Base-by-base conservation (phyloP, 2,329 filamentous ascomycete genomes). In the Metarhizium brunneum region DNA sequence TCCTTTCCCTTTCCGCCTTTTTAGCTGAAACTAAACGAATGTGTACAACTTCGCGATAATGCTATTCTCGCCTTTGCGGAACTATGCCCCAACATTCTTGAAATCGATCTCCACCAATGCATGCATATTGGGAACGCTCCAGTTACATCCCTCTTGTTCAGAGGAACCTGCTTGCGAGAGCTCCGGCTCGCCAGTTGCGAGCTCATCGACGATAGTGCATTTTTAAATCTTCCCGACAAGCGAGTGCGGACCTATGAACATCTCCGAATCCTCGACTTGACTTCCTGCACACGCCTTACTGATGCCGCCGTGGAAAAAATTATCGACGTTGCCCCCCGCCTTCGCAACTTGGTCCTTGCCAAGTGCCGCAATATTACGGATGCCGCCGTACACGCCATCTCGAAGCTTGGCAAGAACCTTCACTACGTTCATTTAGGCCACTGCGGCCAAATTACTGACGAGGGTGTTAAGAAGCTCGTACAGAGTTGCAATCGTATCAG, bases 401-500 rank as follows among this genome's bases (percentile, higher is more conserved):
- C 91, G 56, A 86, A 83, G 63, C 80, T 99, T 4, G 91, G 92
- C 59, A 97, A 96, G 76, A 99, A 97, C 64, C 75, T 99, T 54
- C 94, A 99, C 70, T 97, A 96, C 69, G 86, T 99, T 53, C 94
- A 99, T 66, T 79, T 99, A 2, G 94, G 94, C 10, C 94, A 99
- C 69, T 99, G 94, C 70, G 83, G 84, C 32, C 85, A 92, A 50
- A 92, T 99, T 66, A 96, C 92, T 0, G 94, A 99, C 66, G 80
- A 85, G 40, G 92, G 90, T 1, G 90, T 99, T 18, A 88, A 88
- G 63, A 85, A 85, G 55, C 78, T 99, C 36, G 90, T 96, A 43
- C 85, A 87, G 62, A 78, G 78, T 54, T 99, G 94, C 76, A 97
- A 92, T 65, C 84, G 94, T 29, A 97, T 99, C 62, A 83, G 94